Evolutionary conservation across 176 grass and related monocot genomes (phyloP).

Genomic region (Otatea glauca): DNA sequence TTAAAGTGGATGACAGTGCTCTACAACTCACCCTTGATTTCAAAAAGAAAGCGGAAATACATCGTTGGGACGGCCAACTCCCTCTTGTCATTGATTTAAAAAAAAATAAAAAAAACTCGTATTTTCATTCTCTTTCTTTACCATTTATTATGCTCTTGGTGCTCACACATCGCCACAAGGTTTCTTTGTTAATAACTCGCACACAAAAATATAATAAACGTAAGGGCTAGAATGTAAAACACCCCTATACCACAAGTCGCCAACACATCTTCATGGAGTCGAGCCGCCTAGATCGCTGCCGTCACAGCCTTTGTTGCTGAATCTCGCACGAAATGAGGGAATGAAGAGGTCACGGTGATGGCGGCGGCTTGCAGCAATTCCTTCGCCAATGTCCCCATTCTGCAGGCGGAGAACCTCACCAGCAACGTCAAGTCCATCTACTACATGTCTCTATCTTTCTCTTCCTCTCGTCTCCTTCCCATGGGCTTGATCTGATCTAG

Average conservation of each 20-base stretch:
- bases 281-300: conserved; percentile 13
- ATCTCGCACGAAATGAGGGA: conserved; percentile 13
- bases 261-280: neutral
- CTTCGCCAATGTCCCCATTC: conserved; percentile 53
- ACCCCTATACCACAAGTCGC: neutral
- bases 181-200: too few relatives aligned
- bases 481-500: conserved; percentile 17
- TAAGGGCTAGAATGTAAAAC: neutral
- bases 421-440: conserved; percentile 82
- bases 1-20: too few relatives aligned
- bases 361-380: conserved; percentile 39
- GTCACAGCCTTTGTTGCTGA: neutral
- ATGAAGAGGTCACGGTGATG: conserved; percentile 3
- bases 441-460: conserved; percentile 52
- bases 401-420: conserved; percentile 75
- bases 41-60: too few relatives aligned
- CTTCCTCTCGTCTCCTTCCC: neutral
- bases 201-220: neutral
- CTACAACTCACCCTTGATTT: too few relatives aligned
- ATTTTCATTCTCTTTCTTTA: too few relatives aligned
- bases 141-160: too few relatives aligned
- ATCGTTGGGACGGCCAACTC: too few relatives aligned
- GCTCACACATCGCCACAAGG: too few relatives aligned
- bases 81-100: too few relatives aligned
- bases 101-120: too few relatives aligned